A percentile compares a stretch with the other conserved stretches of the same genome.
These are phyloP conservation scores for Diaporthe velutina DNA, from an alignment of 2,329 filamentous ascomycete genomes.

Conservation along the genomic window DNA sequence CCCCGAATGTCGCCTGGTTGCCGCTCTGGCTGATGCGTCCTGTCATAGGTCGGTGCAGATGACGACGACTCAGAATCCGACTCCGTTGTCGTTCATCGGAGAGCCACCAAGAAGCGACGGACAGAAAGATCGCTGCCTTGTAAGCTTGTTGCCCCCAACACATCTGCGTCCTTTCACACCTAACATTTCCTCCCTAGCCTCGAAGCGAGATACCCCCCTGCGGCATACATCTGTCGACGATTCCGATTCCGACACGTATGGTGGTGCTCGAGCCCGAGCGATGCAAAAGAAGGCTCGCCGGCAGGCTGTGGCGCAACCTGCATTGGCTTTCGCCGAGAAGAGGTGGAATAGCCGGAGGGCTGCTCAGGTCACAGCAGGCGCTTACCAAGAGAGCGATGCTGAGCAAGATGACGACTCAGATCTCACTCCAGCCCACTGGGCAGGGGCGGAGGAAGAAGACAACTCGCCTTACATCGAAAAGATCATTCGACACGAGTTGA, in stretches of 20 bases:
- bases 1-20: constrained; percentile 2
- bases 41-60: constrained; percentile 62
- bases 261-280: constrained; percentile 78
- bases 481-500: constrained; percentile 87
- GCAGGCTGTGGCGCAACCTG: constrained; percentile 75
- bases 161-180: neutral
- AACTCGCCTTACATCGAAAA: constrained; percentile 89
- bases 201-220: constrained; percentile 70
- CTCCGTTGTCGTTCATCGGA: constrained; percentile 66
- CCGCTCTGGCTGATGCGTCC: constrained; percentile 41
- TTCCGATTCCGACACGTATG: constrained; percentile 83
- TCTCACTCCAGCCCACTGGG: constrained; percentile 78
- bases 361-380: constrained; percentile 75
- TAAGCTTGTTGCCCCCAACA: constrained; percentile 53
- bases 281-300: constrained; percentile 83
- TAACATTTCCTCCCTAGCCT: constrained; percentile 57
- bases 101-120: constrained; percentile 78
- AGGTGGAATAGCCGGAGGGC: constrained; percentile 92
- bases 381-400: constrained; percentile 76
- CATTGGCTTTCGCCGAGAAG: constrained; percentile 80
- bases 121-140: constrained; percentile 74
- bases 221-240: constrained; percentile 68
- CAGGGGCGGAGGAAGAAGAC: constrained; percentile 76
- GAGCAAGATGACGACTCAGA: constrained; percentile 76
- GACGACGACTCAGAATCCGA: constrained; percentile 83